phyloP scores from a whole-genome alignment of 345 rosid genomes.

The Tarenaya hassleriana region DNA sequence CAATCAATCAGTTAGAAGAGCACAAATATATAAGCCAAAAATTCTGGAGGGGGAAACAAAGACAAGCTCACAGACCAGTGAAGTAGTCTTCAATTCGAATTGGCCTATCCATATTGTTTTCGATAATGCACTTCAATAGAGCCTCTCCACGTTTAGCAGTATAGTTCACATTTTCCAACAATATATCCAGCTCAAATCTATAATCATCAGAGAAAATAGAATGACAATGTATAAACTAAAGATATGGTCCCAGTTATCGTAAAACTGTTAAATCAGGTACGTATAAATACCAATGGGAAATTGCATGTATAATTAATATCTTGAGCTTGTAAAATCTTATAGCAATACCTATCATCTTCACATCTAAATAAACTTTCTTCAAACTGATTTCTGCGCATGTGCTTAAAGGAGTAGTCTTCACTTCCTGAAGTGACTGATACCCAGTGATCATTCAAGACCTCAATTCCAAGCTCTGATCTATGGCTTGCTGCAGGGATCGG shows the following conservation, averaged over 20 bases:
- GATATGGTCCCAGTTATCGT: not conserved
- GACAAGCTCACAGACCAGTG: not conserved
- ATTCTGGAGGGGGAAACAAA: not conserved
- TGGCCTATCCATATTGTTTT: not conserved
- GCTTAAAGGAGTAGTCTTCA: constrained; percentile 93
- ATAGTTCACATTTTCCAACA: constrained; percentile 2
- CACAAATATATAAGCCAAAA: not conserved
- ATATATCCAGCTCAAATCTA: constrained; percentile 22
- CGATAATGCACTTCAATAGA: not conserved
- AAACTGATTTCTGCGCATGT: constrained; percentile 92
- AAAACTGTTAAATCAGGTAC: too few species aligned
- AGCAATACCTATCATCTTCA: constrained; percentile 75
- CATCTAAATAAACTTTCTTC: constrained; percentile 91
- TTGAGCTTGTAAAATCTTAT: too few species aligned
- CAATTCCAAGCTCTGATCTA: constrained; percentile 62
- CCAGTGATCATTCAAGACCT: constrained; percentile 86
- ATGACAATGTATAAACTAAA: not conserved
- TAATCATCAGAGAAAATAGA: constrained; percentile 20
- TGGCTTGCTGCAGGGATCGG: constrained; percentile 72
- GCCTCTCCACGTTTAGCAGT: not conserved
- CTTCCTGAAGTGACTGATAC: constrained; percentile 95
- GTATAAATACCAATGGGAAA: too few species aligned
- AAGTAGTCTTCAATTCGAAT: constrained; percentile 5
- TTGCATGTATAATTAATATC: too few species aligned
- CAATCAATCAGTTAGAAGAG: not conserved